Conservation (phyloP, 2,329 filamentous ascomycete genomes). For the Aspergillus cejpii region DNA sequence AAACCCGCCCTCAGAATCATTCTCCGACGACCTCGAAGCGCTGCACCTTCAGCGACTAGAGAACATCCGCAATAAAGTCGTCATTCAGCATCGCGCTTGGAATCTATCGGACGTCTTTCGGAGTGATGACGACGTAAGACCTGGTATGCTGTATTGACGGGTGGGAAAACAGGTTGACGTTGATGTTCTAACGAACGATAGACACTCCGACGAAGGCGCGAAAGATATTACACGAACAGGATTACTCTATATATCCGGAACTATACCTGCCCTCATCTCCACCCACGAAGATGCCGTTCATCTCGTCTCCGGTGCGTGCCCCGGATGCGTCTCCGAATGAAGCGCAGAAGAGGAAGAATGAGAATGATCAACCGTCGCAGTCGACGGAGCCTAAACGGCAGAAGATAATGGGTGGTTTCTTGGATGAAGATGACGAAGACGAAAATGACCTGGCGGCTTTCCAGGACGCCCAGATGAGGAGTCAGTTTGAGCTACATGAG, state of each 20-base stretch:
- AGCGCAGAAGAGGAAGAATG: slow-evolving; percentile 39
- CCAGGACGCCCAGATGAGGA: slow-evolving; percentile 25
- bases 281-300: slow-evolving; percentile 37
- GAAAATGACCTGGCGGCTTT: slow-evolving; percentile 27
- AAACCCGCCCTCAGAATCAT: slow-evolving; percentile 28
- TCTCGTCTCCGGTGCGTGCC: too few relatives aligned
- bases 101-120: slow-evolving; percentile 39
- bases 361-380: slow-evolving; percentile 24
- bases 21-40: slow-evolving; percentile 39
- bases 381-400: slow-evolving; percentile 34
- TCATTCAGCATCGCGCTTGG: slow-evolving; percentile 42
- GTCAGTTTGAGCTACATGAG: slow-evolving; percentile 27
- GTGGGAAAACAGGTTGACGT: neutral
- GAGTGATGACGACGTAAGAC: slow-evolving; percentile 38
- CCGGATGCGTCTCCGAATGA: slow-evolving; percentile 27
- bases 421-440: slow-evolving; percentile 39
- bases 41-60: slow-evolving; percentile 31
- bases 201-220: slow-evolving; percentile 35
- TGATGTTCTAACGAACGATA: slow-evolving; percentile 14
- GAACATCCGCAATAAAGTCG: slow-evolving; percentile 32
- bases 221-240: slow-evolving; percentile 11
- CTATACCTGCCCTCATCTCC: slow-evolving; percentile 31
- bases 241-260: slow-evolving; percentile 11
- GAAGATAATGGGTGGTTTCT: slow-evolving; percentile 38
- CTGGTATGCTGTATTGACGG: slow-evolving; percentile 21